A percentile compares a stretch with the other conserved stretches of the same genome.
phyloP scores from a whole-genome alignment of 768 basidiomycete genomes.

The Mycena vitilis region DNA sequence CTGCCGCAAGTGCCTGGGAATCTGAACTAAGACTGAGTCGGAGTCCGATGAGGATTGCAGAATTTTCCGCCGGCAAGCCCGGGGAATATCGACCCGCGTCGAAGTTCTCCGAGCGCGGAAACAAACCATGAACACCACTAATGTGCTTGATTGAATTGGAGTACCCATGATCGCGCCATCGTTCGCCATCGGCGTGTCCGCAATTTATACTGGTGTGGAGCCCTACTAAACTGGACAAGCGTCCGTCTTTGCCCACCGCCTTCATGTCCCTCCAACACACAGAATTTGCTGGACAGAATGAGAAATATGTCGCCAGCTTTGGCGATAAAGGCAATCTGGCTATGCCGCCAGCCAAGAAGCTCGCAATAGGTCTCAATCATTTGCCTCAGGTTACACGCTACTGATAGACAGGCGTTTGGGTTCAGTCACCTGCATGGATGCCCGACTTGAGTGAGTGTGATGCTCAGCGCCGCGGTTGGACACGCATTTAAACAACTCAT shows the following conservation, averaged over 20 bases:
- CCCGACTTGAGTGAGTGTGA: constrained; percentile 56
- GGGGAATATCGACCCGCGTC: too few species aligned
- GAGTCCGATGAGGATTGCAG: too few species aligned
- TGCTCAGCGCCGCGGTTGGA: neutral
- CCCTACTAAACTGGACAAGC: neutral
- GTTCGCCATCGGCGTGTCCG: neutral
- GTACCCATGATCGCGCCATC: constrained; percentile 13
- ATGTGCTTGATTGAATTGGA: too few species aligned
- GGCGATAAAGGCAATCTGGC: constrained; percentile 53
- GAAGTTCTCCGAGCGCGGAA: too few species aligned
- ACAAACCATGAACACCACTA: too few species aligned
- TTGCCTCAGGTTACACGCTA: too few species aligned
- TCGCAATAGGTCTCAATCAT: constrained; percentile 45
- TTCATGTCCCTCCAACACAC: constrained; percentile 34
- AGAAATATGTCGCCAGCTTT: constrained; percentile 53
- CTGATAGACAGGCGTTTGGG: too few species aligned
- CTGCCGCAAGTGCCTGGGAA: too few species aligned
- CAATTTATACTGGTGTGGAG: constrained; percentile 20
- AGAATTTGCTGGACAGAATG: constrained; percentile 52
- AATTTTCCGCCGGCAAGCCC: too few species aligned
- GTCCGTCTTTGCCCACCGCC: neutral
- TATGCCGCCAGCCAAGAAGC: constrained; percentile 56
- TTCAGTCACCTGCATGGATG: constrained; percentile 68
- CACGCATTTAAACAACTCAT: neutral
- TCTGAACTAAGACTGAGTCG: too few species aligned